phyloP scores from a whole-genome alignment of 768 basidiomycete species.

The Lentinula detonsa region DNA sequence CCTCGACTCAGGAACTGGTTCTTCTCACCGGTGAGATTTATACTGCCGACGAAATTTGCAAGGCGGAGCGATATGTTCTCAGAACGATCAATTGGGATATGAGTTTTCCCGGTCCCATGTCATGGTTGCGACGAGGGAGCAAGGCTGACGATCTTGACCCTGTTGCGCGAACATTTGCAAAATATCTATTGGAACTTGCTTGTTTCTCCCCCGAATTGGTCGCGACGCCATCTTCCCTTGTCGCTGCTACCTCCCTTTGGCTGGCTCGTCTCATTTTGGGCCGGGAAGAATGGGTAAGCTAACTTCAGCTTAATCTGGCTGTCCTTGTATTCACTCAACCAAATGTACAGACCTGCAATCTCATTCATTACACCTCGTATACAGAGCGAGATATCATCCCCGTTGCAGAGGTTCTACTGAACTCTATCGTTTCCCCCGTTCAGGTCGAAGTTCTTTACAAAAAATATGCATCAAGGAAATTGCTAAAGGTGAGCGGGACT shows the following conservation, averaged over 20 bases:
- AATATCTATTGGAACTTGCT: constrained; percentile 91
- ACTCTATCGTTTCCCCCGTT: constrained; percentile 70
- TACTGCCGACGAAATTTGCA: constrained; percentile 67
- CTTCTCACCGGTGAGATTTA: constrained; percentile 83
- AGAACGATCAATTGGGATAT: constrained; percentile 93
- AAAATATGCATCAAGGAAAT: constrained; percentile 91
- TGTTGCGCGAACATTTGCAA: constrained; percentile 84
- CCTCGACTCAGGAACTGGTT: constrained; percentile 85
- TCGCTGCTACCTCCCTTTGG: constrained; percentile 91
- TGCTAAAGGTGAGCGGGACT: constrained; percentile 59
- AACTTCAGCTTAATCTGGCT: background rate
- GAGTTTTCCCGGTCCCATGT: constrained; percentile 90
- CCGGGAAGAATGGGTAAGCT: constrained; percentile 81
- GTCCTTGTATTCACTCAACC: background rate
- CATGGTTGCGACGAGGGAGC: constrained; percentile 86
- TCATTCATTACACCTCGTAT: constrained; percentile 94
- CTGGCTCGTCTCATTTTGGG: constrained; percentile 79
- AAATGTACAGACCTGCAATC: constrained; percentile 58
- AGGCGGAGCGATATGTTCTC: constrained; percentile 83
- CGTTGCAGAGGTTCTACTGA: constrained; percentile 88
- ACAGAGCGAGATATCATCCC: constrained; percentile 79
- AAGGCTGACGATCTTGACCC: constrained; percentile 97
- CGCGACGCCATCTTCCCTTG: constrained; percentile 72
- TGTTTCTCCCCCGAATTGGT: constrained; percentile 86
- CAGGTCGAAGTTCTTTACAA: constrained; percentile 84